A percentile compares a stretch with the other conserved stretches of the same genome.
Conservation (phyloP, 495 filamentous ascomycete species). For the Xylaria longipes region DNA sequence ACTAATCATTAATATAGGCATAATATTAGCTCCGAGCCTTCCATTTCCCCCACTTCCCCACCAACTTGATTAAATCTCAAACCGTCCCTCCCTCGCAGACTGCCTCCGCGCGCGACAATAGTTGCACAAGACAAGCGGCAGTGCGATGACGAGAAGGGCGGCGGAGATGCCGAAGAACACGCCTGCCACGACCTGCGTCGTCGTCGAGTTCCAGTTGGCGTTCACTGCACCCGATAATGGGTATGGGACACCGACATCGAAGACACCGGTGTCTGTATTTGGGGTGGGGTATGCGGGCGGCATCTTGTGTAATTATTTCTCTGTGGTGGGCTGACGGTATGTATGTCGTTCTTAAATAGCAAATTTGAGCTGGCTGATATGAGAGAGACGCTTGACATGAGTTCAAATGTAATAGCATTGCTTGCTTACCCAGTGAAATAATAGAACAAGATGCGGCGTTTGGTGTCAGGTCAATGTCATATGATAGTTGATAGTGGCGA, state of each 20-base stretch:
- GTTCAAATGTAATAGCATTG: background rate
- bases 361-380: background rate
- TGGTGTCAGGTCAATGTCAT: background rate
- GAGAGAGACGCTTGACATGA: background rate
- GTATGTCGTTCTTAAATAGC: background rate
- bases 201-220: background rate
- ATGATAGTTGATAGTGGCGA: background rate
- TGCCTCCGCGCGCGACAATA: slow-evolving; percentile 17
- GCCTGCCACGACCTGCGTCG: slow-evolving; percentile 3
- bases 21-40: too few relatives aligned
- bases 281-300: background rate
- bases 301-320: background rate
- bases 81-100: background rate
- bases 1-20: too few relatives aligned
- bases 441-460: background rate
- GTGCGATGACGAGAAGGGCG: slow-evolving; percentile 12
- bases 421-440: background rate
- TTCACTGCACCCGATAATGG: background rate
- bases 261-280: background rate
- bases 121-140: slow-evolving; percentile 17
- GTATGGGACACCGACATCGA: background rate
- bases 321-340: too few relatives aligned
- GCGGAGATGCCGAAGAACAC: slow-evolving; percentile 21
- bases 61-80: background rate
- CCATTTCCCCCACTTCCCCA: too few relatives aligned